A percentile compares a stretch with the other conserved stretches of the same genome.
Evolutionary conservation across 129 eudicot genomes (phyloP).

Genomic region (Artemisia argyi): DNA sequence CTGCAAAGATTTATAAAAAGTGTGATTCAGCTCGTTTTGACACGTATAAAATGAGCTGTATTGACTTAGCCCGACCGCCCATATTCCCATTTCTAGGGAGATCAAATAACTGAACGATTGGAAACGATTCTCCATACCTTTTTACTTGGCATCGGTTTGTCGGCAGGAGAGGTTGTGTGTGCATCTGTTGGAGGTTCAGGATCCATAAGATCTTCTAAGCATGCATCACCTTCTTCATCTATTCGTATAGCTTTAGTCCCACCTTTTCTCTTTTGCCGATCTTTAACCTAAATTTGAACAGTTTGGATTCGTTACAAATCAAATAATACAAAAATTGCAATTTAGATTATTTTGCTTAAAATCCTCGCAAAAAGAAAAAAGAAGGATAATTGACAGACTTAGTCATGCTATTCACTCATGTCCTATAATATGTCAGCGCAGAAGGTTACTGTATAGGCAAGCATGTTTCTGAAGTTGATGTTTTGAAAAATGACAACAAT

Average conservation of each 20-base stretch:
- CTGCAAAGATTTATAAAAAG: too few species aligned
- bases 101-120: background rate
- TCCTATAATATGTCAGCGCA: background rate
- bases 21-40: too few species aligned
- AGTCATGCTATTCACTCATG: background rate
- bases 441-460: background rate
- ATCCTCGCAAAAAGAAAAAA: background rate
- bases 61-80: too few species aligned
- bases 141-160: slow-evolving; percentile 57
- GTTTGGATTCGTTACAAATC: slow-evolving; percentile 6
- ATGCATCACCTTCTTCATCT: slow-evolving; percentile 92
- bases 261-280: slow-evolving; percentile 75
- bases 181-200: slow-evolving; percentile 52
- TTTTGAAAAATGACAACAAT: background rate
- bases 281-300: slow-evolving; percentile 55
- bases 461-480: background rate
- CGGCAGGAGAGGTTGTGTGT: slow-evolving; percentile 46
- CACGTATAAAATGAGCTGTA: too few species aligned
- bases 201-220: slow-evolving; percentile 73
- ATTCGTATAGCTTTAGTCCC: slow-evolving; percentile 77
- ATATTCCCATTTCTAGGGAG: background rate
- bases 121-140: slow-evolving; percentile 47
- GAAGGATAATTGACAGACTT: background rate
- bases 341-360: background rate
- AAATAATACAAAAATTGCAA: background rate